A percentile compares a stretch with the other conserved stretches of the same genome.
These are phyloP conservation scores for Phanerochaete carnosa DNA, from an alignment of 768 basidiomycete species.

Conservation along the genomic window DNA sequence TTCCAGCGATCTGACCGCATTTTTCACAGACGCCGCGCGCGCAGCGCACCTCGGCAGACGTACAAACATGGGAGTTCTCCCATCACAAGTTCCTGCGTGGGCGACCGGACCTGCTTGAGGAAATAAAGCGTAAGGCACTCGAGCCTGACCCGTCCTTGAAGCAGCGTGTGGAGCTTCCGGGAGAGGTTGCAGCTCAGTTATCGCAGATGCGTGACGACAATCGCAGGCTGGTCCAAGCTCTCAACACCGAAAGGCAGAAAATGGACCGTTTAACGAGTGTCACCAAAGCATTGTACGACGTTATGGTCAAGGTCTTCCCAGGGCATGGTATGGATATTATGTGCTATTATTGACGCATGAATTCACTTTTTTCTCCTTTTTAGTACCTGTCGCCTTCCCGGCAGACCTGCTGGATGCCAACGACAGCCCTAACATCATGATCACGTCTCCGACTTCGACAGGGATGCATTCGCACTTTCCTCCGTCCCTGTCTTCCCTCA, in stretches of 20 bases:
- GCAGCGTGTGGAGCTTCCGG: conserved; percentile 76
- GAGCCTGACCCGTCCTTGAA: conserved; percentile 73
- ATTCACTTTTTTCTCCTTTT: neutral
- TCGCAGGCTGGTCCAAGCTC: conserved; percentile 48
- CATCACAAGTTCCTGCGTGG: conserved; percentile 84
- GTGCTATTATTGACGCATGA: neutral
- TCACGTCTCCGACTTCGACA: conserved; percentile 60
- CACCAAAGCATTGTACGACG: conserved; percentile 61
- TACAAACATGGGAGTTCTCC: conserved; percentile 87
- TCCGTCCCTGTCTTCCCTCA: conserved; percentile 37
- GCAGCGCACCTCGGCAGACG: conserved; percentile 74
- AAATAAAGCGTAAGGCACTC: conserved; percentile 82
- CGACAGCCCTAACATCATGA: conserved; percentile 65
- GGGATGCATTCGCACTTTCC: conserved; percentile 30
- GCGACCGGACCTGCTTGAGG: conserved; percentile 76
- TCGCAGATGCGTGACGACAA: conserved; percentile 73
- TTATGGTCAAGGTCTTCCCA: conserved; percentile 53
- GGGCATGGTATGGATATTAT: conserved; percentile 42
- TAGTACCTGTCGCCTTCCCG: conserved; percentile 34
- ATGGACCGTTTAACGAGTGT: conserved; percentile 58
- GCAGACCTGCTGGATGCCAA: conserved; percentile 49
- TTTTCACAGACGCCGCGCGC: conserved; percentile 68
- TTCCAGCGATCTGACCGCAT: neutral
- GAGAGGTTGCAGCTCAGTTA: conserved; percentile 70
- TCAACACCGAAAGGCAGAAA: conserved; percentile 54